phyloP scores from a whole-genome alignment of 2,329 filamentous ascomycete species.

The Thielaviopsis populi region DNA sequence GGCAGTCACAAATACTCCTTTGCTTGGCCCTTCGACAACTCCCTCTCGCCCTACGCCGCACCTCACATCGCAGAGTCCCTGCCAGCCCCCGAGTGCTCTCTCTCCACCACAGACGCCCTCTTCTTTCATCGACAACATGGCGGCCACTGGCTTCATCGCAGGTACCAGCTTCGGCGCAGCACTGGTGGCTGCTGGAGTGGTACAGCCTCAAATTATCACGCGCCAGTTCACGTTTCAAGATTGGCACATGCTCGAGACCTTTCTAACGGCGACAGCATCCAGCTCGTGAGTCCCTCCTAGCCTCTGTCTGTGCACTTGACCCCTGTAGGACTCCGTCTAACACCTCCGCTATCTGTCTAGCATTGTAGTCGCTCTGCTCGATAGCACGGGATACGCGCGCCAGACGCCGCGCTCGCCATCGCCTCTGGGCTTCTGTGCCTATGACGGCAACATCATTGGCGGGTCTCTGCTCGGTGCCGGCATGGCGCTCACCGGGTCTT shows the following conservation, averaged over 20 bases:
- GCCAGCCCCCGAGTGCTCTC: background rate
- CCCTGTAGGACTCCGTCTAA: background rate
- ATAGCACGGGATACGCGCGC: conserved; percentile 29
- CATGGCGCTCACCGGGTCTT: conserved; percentile 50
- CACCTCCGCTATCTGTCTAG: conserved; percentile 21
- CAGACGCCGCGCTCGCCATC: conserved; percentile 36
- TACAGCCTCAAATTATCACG: conserved; percentile 43
- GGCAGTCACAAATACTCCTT: background rate
- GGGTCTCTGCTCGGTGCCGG: conserved; percentile 47
- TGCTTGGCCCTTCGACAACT: background rate
- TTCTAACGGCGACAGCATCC: conserved; percentile 45
- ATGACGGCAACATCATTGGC: conserved; percentile 51
- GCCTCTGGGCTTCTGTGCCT: conserved; percentile 38
- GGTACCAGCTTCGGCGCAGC: conserved; percentile 48
- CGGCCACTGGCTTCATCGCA: conserved; percentile 28
- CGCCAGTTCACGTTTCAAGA: conserved; percentile 45
- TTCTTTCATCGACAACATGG: conserved; percentile 14
- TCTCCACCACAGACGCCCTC: background rate
- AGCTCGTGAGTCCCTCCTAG: conserved; percentile 39
- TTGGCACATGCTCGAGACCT: conserved; percentile 52
- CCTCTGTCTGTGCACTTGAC: too few species aligned
- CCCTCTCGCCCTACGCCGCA: background rate
- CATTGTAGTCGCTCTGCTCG: conserved; percentile 31
- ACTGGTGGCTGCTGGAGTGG: conserved; percentile 44
- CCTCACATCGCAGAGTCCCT: background rate